Evolutionary conservation across 768 basidiomycete species (phyloP), one percentile per base, ranked within the genome.

Genomic region (Russula brevipes): DNA sequence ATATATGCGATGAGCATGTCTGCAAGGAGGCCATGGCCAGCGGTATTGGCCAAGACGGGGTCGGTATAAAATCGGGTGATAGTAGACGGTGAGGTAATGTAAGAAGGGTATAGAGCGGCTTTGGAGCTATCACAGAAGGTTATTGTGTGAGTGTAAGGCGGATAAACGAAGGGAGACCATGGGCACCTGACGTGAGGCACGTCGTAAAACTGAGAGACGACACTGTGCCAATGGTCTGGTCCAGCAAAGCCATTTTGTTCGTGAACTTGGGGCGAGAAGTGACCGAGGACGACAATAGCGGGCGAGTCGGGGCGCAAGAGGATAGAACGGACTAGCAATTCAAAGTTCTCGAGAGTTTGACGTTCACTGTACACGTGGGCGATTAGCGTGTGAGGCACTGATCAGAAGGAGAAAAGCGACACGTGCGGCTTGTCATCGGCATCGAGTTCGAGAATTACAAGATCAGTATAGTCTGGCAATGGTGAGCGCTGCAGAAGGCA

Each of bases 151-250:
- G 53, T 31, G 38, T 30, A 57, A 35, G 50, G n/a, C 24, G 55
- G 42, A 0, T 24, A 11, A 16, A 31, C 4, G 35, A 12, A 38
- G 8, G 31, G 38, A 44, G 31, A 41, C 12, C 8, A 44, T 4
- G 65, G 77, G 46, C 51, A 84, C 85, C 82, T 85, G 70, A 99
- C 78, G 72, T 98, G 92, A 0, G 96, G 95, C 33, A 98, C 85
- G 72, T 99, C 97, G 77, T 99, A 99, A 78, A 94, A 98, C 72
- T 95, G 94, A 1, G 97, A 91, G 1, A 98, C 94, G 60, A 89
- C 76, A 66, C 81, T 87, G 73, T 99, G 96, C 80, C 85, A 86
- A 69, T 92, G 85, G 71, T 97, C 95, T 1, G 95, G 89, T 2
- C 96, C 95, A 3, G 85, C 85, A 70, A 90, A 97, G 2, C 94